phyloP scores from a whole-genome alignment of 208 protist genomes.

The Wallacemonas sp. region DNA sequence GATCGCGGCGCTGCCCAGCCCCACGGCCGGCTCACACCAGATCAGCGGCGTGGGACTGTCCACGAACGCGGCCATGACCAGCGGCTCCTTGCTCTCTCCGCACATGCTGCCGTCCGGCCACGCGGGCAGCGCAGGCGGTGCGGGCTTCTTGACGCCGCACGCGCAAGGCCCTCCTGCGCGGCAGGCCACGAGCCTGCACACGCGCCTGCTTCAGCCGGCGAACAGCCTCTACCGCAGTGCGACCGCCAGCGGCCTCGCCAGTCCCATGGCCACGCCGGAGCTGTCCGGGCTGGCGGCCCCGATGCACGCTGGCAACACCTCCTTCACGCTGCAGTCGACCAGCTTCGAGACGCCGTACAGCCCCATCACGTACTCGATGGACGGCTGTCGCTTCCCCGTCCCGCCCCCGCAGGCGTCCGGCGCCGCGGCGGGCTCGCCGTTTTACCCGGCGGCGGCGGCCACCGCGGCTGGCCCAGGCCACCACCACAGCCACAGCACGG shows the following conservation, averaged over 20 bases:
- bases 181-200: not conserved
- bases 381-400: slow-evolving; percentile 36
- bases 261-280: slow-evolving; percentile 14
- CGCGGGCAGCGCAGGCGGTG: not conserved
- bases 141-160: not conserved
- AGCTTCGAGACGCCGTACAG: slow-evolving; percentile 84
- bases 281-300: not conserved
- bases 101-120: not conserved
- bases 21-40: not conserved
- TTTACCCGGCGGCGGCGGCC: too few relatives aligned
- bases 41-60: not conserved
- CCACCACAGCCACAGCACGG: not conserved
- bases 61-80: not conserved
- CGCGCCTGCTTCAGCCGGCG: slow-evolving; percentile 3
- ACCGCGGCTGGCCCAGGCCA: too few relatives aligned
- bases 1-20: not conserved
- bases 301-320: slow-evolving; percentile 27
- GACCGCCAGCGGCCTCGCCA: not conserved
- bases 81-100: slow-evolving; percentile 10
- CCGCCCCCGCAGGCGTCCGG: slow-evolving; percentile 14
- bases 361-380: slow-evolving; percentile 87
- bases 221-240: slow-evolving; percentile 8
- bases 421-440: not conserved
- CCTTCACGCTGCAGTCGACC: slow-evolving; percentile 77
- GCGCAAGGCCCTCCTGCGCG: not conserved